Evolutionary conservation across 2,329 filamentous ascomycete species (phyloP), one percentile per base, ranked within the genome.

Genomic region (Ceratocystis albifundus): DNA sequence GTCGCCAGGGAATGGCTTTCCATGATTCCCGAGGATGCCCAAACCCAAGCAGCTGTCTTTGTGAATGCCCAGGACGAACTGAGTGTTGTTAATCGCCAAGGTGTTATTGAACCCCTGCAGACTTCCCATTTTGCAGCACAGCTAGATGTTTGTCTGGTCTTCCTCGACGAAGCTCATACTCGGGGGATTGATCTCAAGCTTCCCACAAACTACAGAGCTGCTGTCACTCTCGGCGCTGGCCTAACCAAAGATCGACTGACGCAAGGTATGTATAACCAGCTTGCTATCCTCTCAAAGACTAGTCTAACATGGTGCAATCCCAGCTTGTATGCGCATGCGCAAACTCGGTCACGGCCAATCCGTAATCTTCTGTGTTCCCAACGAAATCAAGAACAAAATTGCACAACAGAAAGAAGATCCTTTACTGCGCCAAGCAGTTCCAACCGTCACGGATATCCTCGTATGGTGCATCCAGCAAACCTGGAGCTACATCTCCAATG

Each of bases 251-350:
- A 92, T 68, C 76, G 80, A 15, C 72, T 90, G 0, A 82, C 86
- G 0, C 88, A 91, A 80, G 86, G 84, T 84, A 75, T 71, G 76
- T 68, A 5, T 25, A n/a, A 48, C 50, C 20, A 1, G 2, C 44
- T 20, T 20, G 3, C 46, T 53, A 15, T 53, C 4, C 61, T n/a
- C 2, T 6, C 36, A 2, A 15, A 15, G 12, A 55, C 6, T n/a
- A 3, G 32, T 30, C 44, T 55, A 36, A 66, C 65, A 41, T 12
- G 3, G 10, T 17, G 57, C 6, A 44, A 41, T 7, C 46, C 12
- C 46, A 83, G 86, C 85, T 0, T 88, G 85, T 67, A 89, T 88
- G 84, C 74, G 88, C n/a, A 84, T 90, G 81, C 74, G 87, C 10
- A 83, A 86, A 67, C 77, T 92, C 0, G 88, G 86, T 0, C 75